These are phyloP conservation scores for Starmerella cellae DNA, from an alignment of 805 yeast genomes.

Conservation along the genomic window DNA sequence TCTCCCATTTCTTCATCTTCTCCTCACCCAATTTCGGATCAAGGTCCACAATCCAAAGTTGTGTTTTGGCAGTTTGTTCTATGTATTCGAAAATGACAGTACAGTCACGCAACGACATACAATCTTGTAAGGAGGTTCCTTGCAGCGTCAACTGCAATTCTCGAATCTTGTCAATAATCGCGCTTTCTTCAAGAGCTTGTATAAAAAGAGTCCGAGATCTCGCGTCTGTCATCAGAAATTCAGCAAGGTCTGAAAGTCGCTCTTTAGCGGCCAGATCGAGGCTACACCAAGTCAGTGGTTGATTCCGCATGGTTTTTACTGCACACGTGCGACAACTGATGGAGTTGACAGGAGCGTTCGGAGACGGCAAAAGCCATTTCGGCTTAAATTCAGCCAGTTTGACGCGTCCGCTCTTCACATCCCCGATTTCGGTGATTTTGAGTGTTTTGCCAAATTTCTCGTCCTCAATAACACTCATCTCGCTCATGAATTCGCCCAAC, in stretches of 20 bases:
- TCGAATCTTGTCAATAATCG: slow-evolving; percentile 22
- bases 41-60: slow-evolving; percentile 38
- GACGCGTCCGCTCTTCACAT: slow-evolving; percentile 14
- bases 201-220: slow-evolving; percentile 9
- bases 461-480: slow-evolving; percentile 9
- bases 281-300: slow-evolving; percentile 34
- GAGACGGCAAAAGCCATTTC: slow-evolving; percentile 44
- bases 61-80: slow-evolving; percentile 24
- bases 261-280: slow-evolving; percentile 31
- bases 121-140: not conserved
- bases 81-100: slow-evolving; percentile 36
- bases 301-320: slow-evolving; percentile 30
- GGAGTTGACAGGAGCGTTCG: slow-evolving; percentile 28
- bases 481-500: slow-evolving; percentile 16
- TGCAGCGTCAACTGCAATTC: slow-evolving; percentile 20
- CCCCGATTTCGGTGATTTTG: slow-evolving; percentile 17
- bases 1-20: slow-evolving; percentile 38
- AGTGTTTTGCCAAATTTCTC: slow-evolving; percentile 10
- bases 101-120: slow-evolving; percentile 46
- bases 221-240: not conserved
- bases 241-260: slow-evolving; percentile 3
- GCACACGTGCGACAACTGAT: slow-evolving; percentile 48
- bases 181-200: slow-evolving; percentile 13
- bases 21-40: slow-evolving; percentile 35
- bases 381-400: slow-evolving; percentile 47